Conservation (phyloP, 1,284 basidiomycete genomes). For the Ceratobasidium sp. region DNA sequence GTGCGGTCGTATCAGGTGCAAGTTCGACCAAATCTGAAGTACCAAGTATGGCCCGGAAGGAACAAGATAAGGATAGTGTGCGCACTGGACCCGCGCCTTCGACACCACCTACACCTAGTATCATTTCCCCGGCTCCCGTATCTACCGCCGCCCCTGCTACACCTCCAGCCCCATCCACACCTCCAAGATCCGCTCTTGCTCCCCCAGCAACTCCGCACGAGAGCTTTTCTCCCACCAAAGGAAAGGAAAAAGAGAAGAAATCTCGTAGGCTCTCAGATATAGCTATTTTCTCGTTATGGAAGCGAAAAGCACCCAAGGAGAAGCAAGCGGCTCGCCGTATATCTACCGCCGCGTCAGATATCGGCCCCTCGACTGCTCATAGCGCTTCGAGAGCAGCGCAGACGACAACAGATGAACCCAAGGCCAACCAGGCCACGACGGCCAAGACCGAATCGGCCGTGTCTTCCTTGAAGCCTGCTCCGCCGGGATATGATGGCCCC, state of each 20-base stretch:
- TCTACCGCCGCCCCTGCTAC: neutral
- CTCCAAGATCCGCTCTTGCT: neutral
- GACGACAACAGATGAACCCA: neutral
- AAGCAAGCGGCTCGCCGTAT: neutral
- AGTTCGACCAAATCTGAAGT: slow-evolving; percentile 37
- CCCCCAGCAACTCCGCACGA: neutral
- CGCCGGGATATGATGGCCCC: neutral
- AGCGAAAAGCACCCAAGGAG: slow-evolving; percentile 29
- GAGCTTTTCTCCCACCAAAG: slow-evolving; percentile 11
- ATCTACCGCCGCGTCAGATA: neutral
- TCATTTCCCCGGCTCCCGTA: neutral
- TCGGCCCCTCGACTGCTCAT: slow-evolving; percentile 10
- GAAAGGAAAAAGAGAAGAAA: slow-evolving; percentile 31
- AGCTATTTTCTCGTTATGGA: slow-evolving; percentile 22
- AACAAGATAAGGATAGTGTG: slow-evolving; percentile 30
- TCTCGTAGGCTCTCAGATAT: slow-evolving; percentile 21
- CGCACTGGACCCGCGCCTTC: neutral
- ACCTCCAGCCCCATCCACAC: neutral
- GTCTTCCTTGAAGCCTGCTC: neutral
- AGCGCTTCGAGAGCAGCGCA: neutral
- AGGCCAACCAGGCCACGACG: neutral
- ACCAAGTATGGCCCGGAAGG: slow-evolving; percentile 12
- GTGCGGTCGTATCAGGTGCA: slow-evolving; percentile 27
- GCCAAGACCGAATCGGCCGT: slow-evolving; percentile 4
- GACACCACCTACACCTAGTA: neutral